phyloP scores from a whole-genome alignment of 2,329 filamentous ascomycete genomes.

The Aspergillus pseudonomiae region DNA sequence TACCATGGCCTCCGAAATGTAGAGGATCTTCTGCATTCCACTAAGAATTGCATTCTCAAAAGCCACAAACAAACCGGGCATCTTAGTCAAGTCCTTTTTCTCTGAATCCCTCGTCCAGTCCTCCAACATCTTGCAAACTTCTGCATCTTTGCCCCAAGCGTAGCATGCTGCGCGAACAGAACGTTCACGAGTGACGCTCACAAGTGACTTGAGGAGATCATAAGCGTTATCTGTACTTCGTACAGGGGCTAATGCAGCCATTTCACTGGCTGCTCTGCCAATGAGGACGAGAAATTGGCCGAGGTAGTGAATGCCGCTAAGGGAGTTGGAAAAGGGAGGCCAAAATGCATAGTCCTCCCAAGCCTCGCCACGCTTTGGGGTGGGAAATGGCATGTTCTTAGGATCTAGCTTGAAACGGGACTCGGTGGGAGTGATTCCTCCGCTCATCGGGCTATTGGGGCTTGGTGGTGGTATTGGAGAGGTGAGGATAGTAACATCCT shows the following conservation, averaged over 20 bases:
- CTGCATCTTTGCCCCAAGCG: conserved; percentile 90
- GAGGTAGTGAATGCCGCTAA: conserved; percentile 90
- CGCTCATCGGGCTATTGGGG: conserved; percentile 65
- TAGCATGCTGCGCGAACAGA: conserved; percentile 83
- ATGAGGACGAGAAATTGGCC: conserved; percentile 79
- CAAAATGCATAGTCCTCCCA: conserved; percentile 97
- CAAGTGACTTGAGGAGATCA: conserved; percentile 74
- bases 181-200: conserved; percentile 79
- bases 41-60: conserved; percentile 81
- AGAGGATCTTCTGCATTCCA: conserved; percentile 94
- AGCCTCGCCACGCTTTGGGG: conserved; percentile 75
- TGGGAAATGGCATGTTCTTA: conserved; percentile 74
- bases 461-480: conserved; percentile 72
- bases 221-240: conserved; percentile 58
- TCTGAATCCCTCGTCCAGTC: conserved; percentile 88
- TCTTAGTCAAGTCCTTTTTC: conserved; percentile 81
- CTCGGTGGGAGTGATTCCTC: conserved; percentile 60
- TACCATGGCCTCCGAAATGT: conserved; percentile 81
- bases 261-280: conserved; percentile 83
- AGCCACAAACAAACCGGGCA: conserved; percentile 82
- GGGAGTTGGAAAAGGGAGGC: conserved; percentile 88
- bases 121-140: conserved; percentile 88
- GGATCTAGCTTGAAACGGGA: conserved; percentile 80
- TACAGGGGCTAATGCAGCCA: conserved; percentile 74
- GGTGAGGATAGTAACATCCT: conserved; percentile 85